Percentiles rank a stretch among this genome's conserved stretches.
phyloP scores from a whole-genome alignment of 176 grass and related monocot species.

The Carex littledalei region DNA sequence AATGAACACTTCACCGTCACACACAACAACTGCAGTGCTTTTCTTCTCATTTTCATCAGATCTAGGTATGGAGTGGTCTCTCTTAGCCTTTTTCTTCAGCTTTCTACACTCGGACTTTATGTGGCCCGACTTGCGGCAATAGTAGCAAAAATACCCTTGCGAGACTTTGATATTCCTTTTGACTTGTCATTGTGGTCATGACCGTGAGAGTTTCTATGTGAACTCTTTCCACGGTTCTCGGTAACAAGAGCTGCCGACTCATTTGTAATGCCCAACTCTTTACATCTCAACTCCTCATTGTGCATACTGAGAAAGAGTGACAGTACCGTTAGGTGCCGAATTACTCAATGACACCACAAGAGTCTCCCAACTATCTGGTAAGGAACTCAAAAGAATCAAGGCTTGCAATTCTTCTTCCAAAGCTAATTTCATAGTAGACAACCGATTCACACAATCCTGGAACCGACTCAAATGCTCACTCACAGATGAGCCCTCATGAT shows the following conservation, averaged over 20 bases:
- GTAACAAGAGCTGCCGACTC: background rate
- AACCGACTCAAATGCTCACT: slow-evolving; percentile 8
- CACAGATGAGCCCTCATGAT: background rate
- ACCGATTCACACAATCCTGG: slow-evolving; percentile 6
- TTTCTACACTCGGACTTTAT: background rate
- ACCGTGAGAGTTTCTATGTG: background rate
- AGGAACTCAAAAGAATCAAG: too few relatives aligned
- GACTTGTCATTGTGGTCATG: background rate
- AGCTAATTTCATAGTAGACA: background rate
- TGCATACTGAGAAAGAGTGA: background rate
- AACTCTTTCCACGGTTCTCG: background rate
- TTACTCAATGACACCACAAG: slow-evolving; percentile 11
- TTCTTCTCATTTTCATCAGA: background rate
- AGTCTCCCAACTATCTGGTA: background rate
- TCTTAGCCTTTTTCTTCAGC: background rate
- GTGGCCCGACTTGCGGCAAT: background rate
- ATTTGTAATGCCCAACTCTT: background rate
- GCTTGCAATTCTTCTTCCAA: background rate
- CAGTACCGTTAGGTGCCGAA: background rate
- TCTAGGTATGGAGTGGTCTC: too few relatives aligned
- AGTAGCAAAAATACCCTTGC: background rate
- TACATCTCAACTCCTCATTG: background rate
- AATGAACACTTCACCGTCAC: background rate
- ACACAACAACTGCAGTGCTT: background rate
- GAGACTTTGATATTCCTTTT: background rate